Conservation (phyloP, 108 stramenopile species). For the Fistulifera pelliculosa region DNA sequence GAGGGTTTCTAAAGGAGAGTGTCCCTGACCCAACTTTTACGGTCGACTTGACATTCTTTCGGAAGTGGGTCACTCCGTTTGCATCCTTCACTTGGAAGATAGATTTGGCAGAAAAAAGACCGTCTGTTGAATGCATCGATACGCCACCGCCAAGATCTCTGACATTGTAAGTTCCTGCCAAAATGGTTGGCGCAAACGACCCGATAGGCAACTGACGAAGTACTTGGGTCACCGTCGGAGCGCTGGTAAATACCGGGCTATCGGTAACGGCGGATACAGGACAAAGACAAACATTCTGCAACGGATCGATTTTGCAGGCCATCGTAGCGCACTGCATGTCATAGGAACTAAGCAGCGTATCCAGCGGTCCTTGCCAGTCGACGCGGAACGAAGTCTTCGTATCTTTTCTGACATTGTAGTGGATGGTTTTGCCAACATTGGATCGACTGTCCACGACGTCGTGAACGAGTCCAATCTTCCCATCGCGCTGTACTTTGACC, state of each 20-base stretch:
- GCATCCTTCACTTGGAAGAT: conserved; percentile 38
- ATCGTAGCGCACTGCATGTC: neutral
- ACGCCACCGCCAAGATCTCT: conserved; percentile 13
- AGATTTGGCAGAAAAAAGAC: conserved; percentile 19
- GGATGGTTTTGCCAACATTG: neutral
- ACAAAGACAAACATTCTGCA: conserved; percentile 15
- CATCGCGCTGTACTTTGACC: conserved; percentile 42
- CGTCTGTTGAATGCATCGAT: conserved; percentile 4
- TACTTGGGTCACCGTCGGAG: neutral
- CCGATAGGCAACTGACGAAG: conserved; percentile 25
- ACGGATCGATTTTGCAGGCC: conserved; percentile 1
- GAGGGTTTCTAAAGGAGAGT: conserved; percentile 41
- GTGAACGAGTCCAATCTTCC: conserved; percentile 49
- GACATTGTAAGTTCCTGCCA: conserved; percentile 3
- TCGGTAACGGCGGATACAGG: conserved; percentile 22
- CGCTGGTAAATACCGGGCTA: conserved; percentile 19
- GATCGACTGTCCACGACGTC: neutral
- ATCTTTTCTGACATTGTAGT: conserved; percentile 5
- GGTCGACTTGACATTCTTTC: conserved; percentile 23
- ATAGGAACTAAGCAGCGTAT: neutral
- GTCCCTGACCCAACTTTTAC: conserved; percentile 27
- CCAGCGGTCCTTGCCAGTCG: conserved; percentile 10
- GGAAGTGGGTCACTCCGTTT: conserved; percentile 7
- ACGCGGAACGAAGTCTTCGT: conserved; percentile 27
- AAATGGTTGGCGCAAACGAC: conserved; percentile 13